Conservation (phyloP, 106 monocot genomes). For the Platanthera guangdongensis region DNA sequence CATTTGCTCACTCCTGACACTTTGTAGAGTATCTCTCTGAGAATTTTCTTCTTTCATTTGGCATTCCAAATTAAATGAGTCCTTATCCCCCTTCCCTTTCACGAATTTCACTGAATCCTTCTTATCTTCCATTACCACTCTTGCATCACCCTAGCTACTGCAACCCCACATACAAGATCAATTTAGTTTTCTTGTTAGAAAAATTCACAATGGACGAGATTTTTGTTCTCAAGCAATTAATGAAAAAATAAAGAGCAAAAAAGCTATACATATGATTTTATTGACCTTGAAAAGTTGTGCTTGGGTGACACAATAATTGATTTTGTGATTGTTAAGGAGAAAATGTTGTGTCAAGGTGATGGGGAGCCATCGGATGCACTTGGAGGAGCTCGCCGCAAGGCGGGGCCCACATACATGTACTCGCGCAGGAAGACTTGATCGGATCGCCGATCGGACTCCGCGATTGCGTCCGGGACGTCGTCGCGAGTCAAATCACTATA, state of each 20-base stretch:
- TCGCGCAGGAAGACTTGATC: too few relatives aligned
- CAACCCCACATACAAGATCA: background rate
- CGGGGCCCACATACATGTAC: too few relatives aligned
- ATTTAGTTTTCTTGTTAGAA: background rate
- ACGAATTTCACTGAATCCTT: background rate
- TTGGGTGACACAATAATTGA: background rate
- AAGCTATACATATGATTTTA: background rate
- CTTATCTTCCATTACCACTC: background rate
- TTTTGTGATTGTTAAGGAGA: conserved; percentile 1
- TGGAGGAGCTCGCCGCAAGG: too few relatives aligned
- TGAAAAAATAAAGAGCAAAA: background rate
- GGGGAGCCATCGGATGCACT: too few relatives aligned
- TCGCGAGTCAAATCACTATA: too few relatives aligned
- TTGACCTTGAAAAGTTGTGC: background rate
- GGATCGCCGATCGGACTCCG: too few relatives aligned
- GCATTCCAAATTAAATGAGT: background rate
- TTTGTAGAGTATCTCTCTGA: background rate
- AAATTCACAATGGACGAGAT: background rate
- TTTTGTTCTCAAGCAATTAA: background rate
- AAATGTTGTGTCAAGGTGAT: background rate
- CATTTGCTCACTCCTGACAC: background rate
- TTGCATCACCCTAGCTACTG: background rate
- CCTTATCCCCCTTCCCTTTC: background rate
- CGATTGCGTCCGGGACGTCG: too few relatives aligned
- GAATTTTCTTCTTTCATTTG: background rate